Percentiles rank a stretch among this genome's conserved stretches.
Evolutionary conservation across 345 rosid genomes (phyloP).

Genomic region (Salix koriyanagi): DNA sequence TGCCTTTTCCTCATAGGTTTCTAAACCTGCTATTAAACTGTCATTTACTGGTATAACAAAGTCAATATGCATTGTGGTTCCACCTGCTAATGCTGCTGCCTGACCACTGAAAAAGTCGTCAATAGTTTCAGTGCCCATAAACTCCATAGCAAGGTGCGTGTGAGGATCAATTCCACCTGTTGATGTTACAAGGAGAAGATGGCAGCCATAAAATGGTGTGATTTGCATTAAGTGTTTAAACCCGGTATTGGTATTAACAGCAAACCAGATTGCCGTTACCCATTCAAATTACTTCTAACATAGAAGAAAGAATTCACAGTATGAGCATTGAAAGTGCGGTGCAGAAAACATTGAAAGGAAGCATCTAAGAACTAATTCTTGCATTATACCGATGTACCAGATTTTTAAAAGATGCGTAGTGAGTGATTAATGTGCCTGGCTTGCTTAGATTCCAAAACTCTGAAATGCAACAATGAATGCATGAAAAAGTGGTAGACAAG

Average conservation of each 20-base stretch:
- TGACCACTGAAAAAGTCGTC: slow-evolving; percentile 98
- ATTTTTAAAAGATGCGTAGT: background rate
- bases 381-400: background rate
- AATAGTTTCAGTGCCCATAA: slow-evolving; percentile 66
- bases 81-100: slow-evolving; percentile 98
- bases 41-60: slow-evolving; percentile 84
- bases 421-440: background rate
- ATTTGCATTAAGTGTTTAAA: background rate
- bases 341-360: background rate
- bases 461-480: background rate
- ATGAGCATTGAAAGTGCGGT: background rate
- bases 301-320: background rate
- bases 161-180: slow-evolving; percentile 97
- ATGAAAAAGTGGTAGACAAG: background rate
- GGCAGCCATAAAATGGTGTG: background rate
- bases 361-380: background rate
- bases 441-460: background rate
- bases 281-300: background rate
- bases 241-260: background rate
- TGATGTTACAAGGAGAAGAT: background rate
- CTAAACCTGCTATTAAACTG: slow-evolving; percentile 64
- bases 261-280: background rate
- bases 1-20: slow-evolving; percentile 69
- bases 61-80: slow-evolving; percentile 97
- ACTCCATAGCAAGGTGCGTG: slow-evolving; percentile 78